Conservation (phyloP, 306 rosid genomes). For the Dryas octopetala region DNA sequence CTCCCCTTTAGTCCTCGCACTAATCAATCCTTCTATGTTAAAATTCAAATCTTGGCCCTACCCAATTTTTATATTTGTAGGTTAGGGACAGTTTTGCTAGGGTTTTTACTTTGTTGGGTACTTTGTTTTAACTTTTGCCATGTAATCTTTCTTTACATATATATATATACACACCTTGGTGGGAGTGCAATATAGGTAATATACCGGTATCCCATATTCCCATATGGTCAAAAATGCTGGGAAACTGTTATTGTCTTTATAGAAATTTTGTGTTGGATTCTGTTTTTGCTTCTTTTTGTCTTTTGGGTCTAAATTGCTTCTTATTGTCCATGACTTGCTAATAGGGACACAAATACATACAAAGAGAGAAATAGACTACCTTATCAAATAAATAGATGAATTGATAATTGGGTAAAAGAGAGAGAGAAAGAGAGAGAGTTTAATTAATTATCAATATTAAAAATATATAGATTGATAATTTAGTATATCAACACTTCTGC, state of each 20-base stretch:
- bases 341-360: not conserved
- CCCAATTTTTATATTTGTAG: not conserved
- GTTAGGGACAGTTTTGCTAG: not conserved
- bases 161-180: not conserved
- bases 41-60: slow-evolving; percentile 2
- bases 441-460: slow-evolving; percentile 5
- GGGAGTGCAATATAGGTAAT: not conserved
- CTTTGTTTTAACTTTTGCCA: slow-evolving; percentile 6
- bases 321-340: not conserved
- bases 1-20: not conserved
- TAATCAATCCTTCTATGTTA: not conserved
- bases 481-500: slow-evolving; percentile 83
- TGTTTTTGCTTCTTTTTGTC: slow-evolving; percentile 14
- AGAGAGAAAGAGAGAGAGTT: not conserved
- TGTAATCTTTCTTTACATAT: not conserved
- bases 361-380: not conserved
- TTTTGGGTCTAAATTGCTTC: not conserved
- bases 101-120: not conserved
- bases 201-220: not conserved
- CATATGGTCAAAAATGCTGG: slow-evolving; percentile 4
- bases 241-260: slow-evolving; percentile 3
- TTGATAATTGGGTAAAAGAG: not conserved
- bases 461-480: slow-evolving; percentile 25
- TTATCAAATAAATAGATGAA: not conserved
- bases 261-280: slow-evolving; percentile 8